These are phyloP conservation scores for Boletus subparvulus DNA, from an alignment of 768 basidiomycete species.

Conservation along the genomic window DNA sequence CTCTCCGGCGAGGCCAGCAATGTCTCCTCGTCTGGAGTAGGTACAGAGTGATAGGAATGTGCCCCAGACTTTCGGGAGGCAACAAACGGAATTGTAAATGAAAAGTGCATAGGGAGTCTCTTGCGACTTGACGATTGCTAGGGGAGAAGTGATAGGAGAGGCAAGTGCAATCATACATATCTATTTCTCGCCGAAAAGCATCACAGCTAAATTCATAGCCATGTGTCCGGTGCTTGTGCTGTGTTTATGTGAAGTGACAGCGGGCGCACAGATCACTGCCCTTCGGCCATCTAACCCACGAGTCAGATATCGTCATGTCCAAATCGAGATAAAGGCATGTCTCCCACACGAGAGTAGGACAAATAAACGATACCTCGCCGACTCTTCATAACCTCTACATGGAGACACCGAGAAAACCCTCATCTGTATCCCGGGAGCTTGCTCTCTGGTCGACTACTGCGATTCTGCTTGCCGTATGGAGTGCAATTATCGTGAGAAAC, in stretches of 20 bases:
- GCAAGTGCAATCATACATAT: slow-evolving; percentile 2
- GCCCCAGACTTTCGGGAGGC: neutral
- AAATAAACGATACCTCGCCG: neutral
- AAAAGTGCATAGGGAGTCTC: slow-evolving; percentile 4
- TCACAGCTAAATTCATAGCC: neutral
- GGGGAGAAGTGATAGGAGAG: neutral
- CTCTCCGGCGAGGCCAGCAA: neutral
- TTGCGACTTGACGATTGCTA: neutral
- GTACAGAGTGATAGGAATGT: slow-evolving; percentile 14
- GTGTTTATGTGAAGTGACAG: neutral
- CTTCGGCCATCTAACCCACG: neutral
- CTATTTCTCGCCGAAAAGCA: neutral
- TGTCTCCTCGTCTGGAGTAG: slow-evolving; percentile 19
- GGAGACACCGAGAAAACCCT: slow-evolving; percentile 7
- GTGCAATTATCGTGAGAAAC: slow-evolving; percentile 8
- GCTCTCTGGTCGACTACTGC: slow-evolving; percentile 22
- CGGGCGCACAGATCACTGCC: slow-evolving; percentile 1
- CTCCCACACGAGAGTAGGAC: neutral
- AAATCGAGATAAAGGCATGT: slow-evolving; percentile 3
- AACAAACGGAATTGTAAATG: neutral
- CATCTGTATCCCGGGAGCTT: slow-evolving; percentile 16
- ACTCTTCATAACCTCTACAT: slow-evolving; percentile 6
- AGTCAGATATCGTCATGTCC: neutral
- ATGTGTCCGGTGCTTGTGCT: slow-evolving; percentile 4
- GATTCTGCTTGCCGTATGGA: slow-evolving; percentile 23